Evolutionary conservation across 768 basidiomycete species (phyloP).

Genomic region (Leucocoprinus birnbaumii): DNA sequence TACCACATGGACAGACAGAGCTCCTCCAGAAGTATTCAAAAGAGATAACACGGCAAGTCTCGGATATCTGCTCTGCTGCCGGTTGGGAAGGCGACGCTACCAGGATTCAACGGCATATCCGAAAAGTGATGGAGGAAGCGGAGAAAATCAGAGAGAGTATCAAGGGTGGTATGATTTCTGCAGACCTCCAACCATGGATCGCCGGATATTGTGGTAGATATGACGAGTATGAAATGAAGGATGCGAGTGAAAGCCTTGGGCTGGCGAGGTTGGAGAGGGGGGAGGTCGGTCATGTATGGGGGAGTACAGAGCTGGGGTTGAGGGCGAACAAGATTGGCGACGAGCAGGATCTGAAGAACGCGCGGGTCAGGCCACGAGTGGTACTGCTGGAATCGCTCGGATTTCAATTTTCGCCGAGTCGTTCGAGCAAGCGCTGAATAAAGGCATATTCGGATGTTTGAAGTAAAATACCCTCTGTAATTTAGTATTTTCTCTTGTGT

Average conservation of each 20-base stretch:
- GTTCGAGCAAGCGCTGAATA: background rate
- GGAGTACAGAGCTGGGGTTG: conserved; percentile 10
- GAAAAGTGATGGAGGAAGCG: background rate
- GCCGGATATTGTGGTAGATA: background rate
- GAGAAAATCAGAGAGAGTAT: background rate
- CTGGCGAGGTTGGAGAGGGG: background rate
- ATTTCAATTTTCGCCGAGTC: background rate
- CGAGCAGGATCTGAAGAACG: background rate
- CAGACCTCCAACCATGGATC: conserved; percentile 5
- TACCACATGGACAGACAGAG: background rate
- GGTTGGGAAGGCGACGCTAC: background rate
- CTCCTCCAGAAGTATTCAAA: background rate
- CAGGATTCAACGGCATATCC: background rate
- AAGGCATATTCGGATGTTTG: too few species aligned
- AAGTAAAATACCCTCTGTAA: too few species aligned
- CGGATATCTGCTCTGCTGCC: background rate
- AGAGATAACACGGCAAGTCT: background rate
- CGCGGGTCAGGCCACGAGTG: background rate
- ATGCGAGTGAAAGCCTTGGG: background rate
- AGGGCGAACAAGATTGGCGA: background rate
- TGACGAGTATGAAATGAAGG: background rate
- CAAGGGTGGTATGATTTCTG: background rate
- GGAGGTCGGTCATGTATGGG: background rate
- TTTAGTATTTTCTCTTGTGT: too few species aligned
- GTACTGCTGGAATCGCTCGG: background rate